These are phyloP conservation scores for Colletotrichum spaethianum DNA, from an alignment of 2,329 filamentous ascomycete genomes.

Conservation along the genomic window DNA sequence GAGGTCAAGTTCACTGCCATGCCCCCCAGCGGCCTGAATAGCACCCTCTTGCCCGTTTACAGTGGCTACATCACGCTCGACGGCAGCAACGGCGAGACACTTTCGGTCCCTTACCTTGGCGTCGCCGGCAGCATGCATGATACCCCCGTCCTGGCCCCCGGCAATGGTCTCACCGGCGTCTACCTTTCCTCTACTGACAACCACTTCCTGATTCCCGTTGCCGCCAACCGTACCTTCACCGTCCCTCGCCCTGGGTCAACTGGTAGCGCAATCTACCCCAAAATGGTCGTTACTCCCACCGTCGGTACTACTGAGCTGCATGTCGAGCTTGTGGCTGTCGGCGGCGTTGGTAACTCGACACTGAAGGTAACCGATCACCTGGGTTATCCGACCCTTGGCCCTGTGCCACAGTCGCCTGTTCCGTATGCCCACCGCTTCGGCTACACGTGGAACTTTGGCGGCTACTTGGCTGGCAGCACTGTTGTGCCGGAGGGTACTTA, in stretches of 20 bases:
- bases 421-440: slow-evolving; percentile 29
- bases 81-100: slow-evolving; percentile 52
- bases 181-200: slow-evolving; percentile 38
- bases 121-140: slow-evolving; percentile 49
- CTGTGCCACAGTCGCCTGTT: slow-evolving; percentile 42
- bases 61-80: slow-evolving; percentile 59
- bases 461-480: slow-evolving; percentile 44
- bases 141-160: slow-evolving; percentile 37
- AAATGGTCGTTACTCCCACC: slow-evolving; percentile 24
- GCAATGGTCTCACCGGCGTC: slow-evolving; percentile 27
- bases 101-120: slow-evolving; percentile 58
- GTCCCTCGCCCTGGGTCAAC: slow-evolving; percentile 41
- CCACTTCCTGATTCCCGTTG: slow-evolving; percentile 37
- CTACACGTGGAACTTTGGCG: slow-evolving; percentile 41
- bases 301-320: slow-evolving; percentile 44
- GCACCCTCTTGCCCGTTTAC: slow-evolving; percentile 56
- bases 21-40: slow-evolving; percentile 48
- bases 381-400: slow-evolving; percentile 44
- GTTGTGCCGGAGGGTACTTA: slow-evolving; percentile 46
- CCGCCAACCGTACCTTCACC: slow-evolving; percentile 45
- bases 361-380: slow-evolving; percentile 38
- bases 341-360: slow-evolving; percentile 29
- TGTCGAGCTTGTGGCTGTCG: slow-evolving; percentile 44
- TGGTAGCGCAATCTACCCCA: slow-evolving; percentile 14
- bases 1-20: slow-evolving; percentile 48